Base-by-base conservation (phyloP, 768 basidiomycete genomes). In the Fomitopsis pulvina region DNA sequence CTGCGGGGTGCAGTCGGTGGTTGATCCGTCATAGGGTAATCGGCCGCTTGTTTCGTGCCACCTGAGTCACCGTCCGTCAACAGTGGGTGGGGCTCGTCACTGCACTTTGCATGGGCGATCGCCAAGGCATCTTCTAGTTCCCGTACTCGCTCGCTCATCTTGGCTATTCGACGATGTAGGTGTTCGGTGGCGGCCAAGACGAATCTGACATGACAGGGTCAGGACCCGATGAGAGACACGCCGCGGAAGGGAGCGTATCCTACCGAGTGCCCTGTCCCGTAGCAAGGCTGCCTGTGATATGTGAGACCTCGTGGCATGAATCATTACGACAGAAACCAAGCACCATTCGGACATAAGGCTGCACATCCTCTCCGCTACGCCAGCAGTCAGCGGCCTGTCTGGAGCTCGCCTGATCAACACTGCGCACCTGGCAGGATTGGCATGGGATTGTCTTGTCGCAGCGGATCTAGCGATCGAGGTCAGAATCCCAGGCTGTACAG, bases 371-470 rank as follows among this genome's bases (percentile, higher is more conserved):
- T 67, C 56, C 85, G 68, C 78, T 84, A 56, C 48, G 20, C 16
- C n/a, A 41, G 29, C 9, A 5, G 34, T 25, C 41, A 32, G 41
- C 24, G 29, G 48, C 41, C 52, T 41, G 47, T 52, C 29, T 45
- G 45, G 39, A 44, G 18, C 18, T 30, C 4, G 25, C 24, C 2
- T 4, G 25, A 44, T 46, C 16, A 30, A 16, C 43, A 28, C 50
- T 25, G 20, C 70, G 37, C 61, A 81, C 83, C 71, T 80, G 79
- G 62, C 85, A 87, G 0, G 84, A 85, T 62, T 85, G 82, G 61
- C 85, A 87, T 9, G 86, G 86, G 47, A 87, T 83, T 55, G 83
- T 77, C 71, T 87, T 87, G 76, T 87, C 83, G 70, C 85, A 88
- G 62, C 85, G 86, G 64, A 88, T 86, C 74, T 87, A 83, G 57